phyloP scores from a whole-genome alignment of 192 early-diverging fungal species.

The Dimargaris cristalligena region DNA sequence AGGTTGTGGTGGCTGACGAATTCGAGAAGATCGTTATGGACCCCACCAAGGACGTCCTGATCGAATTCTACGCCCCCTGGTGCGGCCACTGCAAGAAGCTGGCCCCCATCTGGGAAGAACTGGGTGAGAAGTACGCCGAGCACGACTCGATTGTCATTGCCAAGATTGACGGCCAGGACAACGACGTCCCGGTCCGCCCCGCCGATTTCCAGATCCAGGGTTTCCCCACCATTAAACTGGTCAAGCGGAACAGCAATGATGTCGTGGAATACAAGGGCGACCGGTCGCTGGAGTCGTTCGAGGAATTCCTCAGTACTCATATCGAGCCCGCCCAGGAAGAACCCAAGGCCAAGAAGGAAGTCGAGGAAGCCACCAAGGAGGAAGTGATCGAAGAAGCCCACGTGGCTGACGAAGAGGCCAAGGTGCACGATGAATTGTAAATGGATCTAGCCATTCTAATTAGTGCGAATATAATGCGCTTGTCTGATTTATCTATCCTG shows the following conservation, averaged over 20 bases:
- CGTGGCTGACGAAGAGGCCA: conserved; percentile 13
- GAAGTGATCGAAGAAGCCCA: conserved; percentile 18
- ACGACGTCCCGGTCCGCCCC: conserved; percentile 63
- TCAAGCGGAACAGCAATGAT: conserved; percentile 68
- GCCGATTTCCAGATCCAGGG: conserved; percentile 59
- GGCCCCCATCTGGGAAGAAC: conserved; percentile 61
- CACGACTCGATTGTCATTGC: conserved; percentile 54
- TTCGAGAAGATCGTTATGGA: conserved; percentile 78
- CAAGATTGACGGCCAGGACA: conserved; percentile 92
- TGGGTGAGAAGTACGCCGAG: conserved; percentile 41
- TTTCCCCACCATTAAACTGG: conserved; percentile 89
- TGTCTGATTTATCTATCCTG: too few species aligned
- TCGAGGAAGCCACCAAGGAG: conserved; percentile 16
- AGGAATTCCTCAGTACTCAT: conserved; percentile 55
- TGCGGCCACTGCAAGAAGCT: conserved; percentile 71
- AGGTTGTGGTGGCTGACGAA: conserved; percentile 69
- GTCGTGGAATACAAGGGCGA: conserved; percentile 71
- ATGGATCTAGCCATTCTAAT: too few species aligned
- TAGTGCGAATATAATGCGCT: too few species aligned
- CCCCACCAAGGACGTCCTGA: conserved; percentile 71
- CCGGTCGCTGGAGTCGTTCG: conserved; percentile 57
- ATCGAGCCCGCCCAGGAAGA: conserved; percentile 25
- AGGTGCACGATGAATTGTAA: conserved; percentile 16
- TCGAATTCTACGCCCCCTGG: conserved; percentile 89
- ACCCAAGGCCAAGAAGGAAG: conserved; percentile 19